Base-by-base conservation (phyloP, 2,329 filamentous ascomycete genomes). In the Fusarium sp. region DNA sequence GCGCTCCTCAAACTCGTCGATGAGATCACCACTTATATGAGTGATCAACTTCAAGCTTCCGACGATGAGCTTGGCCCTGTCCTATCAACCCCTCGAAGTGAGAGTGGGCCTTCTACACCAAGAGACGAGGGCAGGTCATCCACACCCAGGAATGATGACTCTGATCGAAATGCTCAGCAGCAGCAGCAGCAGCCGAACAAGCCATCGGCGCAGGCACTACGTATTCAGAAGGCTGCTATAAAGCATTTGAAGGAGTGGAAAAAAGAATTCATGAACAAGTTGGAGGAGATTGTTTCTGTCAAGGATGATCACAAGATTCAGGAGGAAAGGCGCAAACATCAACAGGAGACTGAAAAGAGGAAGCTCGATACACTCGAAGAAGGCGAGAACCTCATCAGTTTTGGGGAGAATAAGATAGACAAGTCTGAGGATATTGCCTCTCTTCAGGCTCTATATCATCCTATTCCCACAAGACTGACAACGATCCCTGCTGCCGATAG, bases 231-330 rank as follows among this genome's bases (percentile, higher is more conserved):
- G 31, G 88, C 89, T 10, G 89, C 92, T 3, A 80, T 96, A 18
- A 83, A 86, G 46, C 89, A 93, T 76, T 93, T 95, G 76, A 90
- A 94, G 70, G 88, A 90, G n/a, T 97, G 94, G 95, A 86, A 90
- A 65, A 87, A 89, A 31, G 87, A 89, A 37, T 90, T 95, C 4
- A 84, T 94, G n/a, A 82, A 86, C 23, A 88, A 91, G 48, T 85
- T 97, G 2, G 90, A 90, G 52, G 92, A 95, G 73, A 88, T 94
- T 7, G 82, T 91, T 18, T 84, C 87, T 18, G 82, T 84, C 6
- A 80, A 85, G 16, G 86, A 88, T 60, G 84, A 84, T 38, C 80
- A 80, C 66, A 84, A 84, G 76, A 84, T 87, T 54, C 74, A 83
- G 46, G 83, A 82, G 19, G 85, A 86, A 72, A 82, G 87, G 27